Conservation (phyloP, 306 rosid species). For the Sechiopsis laciniata region DNA sequence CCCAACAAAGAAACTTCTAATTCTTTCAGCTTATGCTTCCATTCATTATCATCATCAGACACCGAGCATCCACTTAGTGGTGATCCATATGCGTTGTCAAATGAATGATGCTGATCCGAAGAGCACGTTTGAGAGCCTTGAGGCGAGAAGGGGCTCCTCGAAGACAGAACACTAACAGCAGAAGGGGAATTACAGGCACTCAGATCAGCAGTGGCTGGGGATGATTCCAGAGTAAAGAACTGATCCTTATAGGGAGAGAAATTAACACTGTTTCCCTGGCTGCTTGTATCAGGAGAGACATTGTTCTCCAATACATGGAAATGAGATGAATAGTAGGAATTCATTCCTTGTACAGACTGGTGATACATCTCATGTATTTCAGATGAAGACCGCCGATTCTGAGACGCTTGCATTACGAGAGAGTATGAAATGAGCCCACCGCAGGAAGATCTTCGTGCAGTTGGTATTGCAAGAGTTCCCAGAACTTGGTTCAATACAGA, state of each 20-base stretch:
- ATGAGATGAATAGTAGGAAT: conserved; percentile 32
- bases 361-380: conserved; percentile 38
- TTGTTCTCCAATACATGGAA: conserved; percentile 49
- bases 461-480: not conserved
- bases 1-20: conserved; percentile 61
- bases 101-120: conserved; percentile 66
- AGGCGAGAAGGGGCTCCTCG: conserved; percentile 54
- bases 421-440: conserved; percentile 19
- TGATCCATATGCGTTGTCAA: conserved; percentile 56
- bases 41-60: conserved; percentile 41
- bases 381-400: conserved; percentile 36
- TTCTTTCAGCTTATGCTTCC: conserved; percentile 54
- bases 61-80: conserved; percentile 64
- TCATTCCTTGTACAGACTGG: conserved; percentile 42
- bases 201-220: conserved; percentile 32
- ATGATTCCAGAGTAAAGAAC: conserved; percentile 71
- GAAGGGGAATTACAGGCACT: conserved; percentile 63
- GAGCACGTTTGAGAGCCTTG: conserved; percentile 59
- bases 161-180: conserved; percentile 61
- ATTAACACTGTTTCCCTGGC: conserved; percentile 54
- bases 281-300: conserved; percentile 38
- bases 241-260: conserved; percentile 44
- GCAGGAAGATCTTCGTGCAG: not conserved
- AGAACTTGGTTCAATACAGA: not conserved
- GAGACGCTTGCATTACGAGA: conserved; percentile 52